phyloP scores from a whole-genome alignment of 176 grass and related monocot genomes.

The Chloris gayana region DNA sequence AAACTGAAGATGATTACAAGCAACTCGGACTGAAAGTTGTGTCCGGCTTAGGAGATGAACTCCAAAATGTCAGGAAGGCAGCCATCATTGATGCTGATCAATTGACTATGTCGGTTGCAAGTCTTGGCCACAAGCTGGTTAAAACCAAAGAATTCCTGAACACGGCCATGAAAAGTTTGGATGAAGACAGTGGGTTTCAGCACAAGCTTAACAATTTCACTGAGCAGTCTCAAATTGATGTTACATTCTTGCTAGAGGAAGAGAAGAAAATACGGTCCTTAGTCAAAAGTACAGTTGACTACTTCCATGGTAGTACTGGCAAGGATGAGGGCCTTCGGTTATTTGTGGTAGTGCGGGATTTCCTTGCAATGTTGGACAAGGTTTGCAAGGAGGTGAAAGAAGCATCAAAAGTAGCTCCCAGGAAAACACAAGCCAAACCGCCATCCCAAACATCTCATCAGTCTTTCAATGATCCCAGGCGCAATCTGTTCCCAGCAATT shows the following conservation, averaged over 20 bases:
- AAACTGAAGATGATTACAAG: conserved; percentile 63
- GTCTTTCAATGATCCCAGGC: conserved; percentile 51
- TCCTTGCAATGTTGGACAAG: conserved; percentile 78
- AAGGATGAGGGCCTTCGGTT: conserved; percentile 86
- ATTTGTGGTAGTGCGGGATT: conserved; percentile 82
- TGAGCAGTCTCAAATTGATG: conserved; percentile 51
- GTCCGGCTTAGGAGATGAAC: conserved; percentile 67
- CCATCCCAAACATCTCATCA: conserved; percentile 9
- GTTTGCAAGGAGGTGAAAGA: conserved; percentile 85
- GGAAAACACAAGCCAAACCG: conserved; percentile 35
- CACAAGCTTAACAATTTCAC: conserved; percentile 58
- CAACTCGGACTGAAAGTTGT: conserved; percentile 72
- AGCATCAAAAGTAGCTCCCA: conserved; percentile 45
- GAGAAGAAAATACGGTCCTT: conserved; percentile 78
- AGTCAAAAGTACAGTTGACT: conserved; percentile 63
- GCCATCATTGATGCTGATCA: conserved; percentile 71
- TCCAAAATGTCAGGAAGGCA: conserved; percentile 78
- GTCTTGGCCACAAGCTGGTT: conserved; percentile 57
- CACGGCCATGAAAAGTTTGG: conserved; percentile 62
- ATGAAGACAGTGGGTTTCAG: conserved; percentile 81
- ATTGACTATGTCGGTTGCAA: conserved; percentile 59
- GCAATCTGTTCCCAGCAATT: conserved; percentile 68
- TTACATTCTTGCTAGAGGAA: conserved; percentile 58
- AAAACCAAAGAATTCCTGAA: conserved; percentile 85
- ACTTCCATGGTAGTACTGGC: conserved; percentile 71